phyloP scores from a whole-genome alignment of 306 rosid genomes.

The Rubus idaeus region DNA sequence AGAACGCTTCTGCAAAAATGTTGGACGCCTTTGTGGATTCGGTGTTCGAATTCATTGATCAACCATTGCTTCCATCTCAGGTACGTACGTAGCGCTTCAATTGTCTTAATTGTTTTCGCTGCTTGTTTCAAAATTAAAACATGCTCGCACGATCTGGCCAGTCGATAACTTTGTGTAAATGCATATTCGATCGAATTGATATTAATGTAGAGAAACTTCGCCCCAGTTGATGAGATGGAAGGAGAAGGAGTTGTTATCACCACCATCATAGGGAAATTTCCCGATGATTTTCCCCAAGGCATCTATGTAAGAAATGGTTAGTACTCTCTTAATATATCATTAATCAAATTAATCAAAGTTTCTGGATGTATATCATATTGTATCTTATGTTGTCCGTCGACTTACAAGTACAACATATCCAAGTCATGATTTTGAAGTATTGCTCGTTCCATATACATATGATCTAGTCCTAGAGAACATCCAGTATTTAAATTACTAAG shows the following conservation, averaged over 20 bases:
- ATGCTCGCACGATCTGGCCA: not conserved
- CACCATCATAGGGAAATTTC: slow-evolving; percentile 54
- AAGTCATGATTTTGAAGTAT: not conserved
- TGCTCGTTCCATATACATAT: not conserved
- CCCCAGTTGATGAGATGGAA: slow-evolving; percentile 57
- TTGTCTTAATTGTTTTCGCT: not conserved
- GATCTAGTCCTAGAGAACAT: not conserved
- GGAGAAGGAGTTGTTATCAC: slow-evolving; percentile 30
- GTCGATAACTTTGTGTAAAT: not conserved
- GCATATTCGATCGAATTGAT: not conserved
- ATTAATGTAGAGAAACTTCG: slow-evolving; percentile 46
- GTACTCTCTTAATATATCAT: not conserved
- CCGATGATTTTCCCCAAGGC: slow-evolving; percentile 54
- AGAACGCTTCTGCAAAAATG: slow-evolving; percentile 24
- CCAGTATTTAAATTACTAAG: not conserved
- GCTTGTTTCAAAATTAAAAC: not conserved
- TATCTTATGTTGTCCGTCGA: not conserved
- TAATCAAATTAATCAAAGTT: not conserved
- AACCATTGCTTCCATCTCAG: slow-evolving; percentile 63
- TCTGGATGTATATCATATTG: not conserved
- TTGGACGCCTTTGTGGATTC: slow-evolving; percentile 66
- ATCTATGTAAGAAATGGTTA: slow-evolving; percentile 66
- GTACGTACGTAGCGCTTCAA: slow-evolving; percentile 25
- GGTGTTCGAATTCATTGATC: slow-evolving; percentile 54
- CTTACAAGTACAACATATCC: not conserved